A percentile compares a stretch with the other conserved stretches of the same genome.
Conservation (phyloP, 345 rosid genomes). For the Iberis pinnata region DNA sequence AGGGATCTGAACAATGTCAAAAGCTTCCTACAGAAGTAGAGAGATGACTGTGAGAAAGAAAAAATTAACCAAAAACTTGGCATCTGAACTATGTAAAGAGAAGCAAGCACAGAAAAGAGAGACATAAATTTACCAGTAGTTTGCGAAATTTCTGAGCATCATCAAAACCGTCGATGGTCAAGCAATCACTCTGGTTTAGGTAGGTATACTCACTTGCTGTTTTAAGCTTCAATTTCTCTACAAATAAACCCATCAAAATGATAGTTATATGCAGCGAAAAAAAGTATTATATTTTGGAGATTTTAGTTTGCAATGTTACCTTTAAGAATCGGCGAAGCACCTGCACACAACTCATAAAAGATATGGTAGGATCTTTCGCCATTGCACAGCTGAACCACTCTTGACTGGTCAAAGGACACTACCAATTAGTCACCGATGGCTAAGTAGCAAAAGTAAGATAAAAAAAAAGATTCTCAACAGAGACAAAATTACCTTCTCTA, state of each 20-base stretch:
- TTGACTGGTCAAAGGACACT: slow-evolving; percentile 53
- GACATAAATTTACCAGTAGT: slow-evolving; percentile 49
- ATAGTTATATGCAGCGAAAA: background rate
- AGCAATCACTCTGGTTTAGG: slow-evolving; percentile 79
- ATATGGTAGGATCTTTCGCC: slow-evolving; percentile 89
- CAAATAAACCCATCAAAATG: slow-evolving; percentile 18
- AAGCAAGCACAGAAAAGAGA: background rate
- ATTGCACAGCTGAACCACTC: slow-evolving; percentile 70
- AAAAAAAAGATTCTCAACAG: slow-evolving; percentile 13
- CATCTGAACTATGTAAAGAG: background rate
- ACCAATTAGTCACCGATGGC: slow-evolving; percentile 21
- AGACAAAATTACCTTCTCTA: slow-evolving; percentile 65
- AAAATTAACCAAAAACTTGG: background rate
- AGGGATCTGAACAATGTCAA: slow-evolving; percentile 53
- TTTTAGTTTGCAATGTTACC: slow-evolving; percentile 37
- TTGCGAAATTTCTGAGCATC: slow-evolving; percentile 55
- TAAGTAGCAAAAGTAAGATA: slow-evolving; percentile 11
- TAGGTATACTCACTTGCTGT: slow-evolving; percentile 64
- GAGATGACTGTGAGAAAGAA: background rate
- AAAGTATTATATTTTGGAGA: background rate
- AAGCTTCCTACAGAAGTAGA: slow-evolving; percentile 48
- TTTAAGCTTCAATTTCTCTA: slow-evolving; percentile 75
- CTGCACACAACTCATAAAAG: slow-evolving; percentile 84
- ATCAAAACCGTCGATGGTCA: slow-evolving; percentile 57
- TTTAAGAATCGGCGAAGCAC: slow-evolving; percentile 72